Evolutionary conservation across 495 filamentous ascomycete genomes (phyloP), one percentile per base, ranked within the genome.

Genomic region (Cenococcum geophilum): DNA sequence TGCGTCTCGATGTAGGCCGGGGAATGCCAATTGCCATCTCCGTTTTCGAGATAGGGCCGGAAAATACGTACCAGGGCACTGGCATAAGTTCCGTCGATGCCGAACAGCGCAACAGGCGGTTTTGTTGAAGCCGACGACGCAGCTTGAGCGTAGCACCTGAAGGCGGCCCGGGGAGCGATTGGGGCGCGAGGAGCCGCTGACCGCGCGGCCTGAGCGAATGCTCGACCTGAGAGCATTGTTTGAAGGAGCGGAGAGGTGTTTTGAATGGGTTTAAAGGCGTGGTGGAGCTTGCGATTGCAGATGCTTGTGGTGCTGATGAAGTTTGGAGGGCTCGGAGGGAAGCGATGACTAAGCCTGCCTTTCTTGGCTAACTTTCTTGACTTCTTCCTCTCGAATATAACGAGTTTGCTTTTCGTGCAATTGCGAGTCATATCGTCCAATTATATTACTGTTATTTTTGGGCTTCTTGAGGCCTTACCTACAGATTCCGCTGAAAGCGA

Each of bases 71-170:
- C 93, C 85, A 98, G 80, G 79, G 93, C 93, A 80, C 85, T 89
- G 71, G 93, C 95, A 79, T 98, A 98, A 72, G 92, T 97, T 70
- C 93, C 93, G 76, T 97, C 93, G 77, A 98, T 80, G 63, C 93
- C 93, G 77, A 89, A 98, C 65, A 98, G 80, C 58, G 91, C 83
- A 72, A 97, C 81, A 56, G 93, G 93, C 63, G 92, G 85, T 80
- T 88, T 92, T 47, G 71, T 69, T 27, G 68, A 61, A 14, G 64
- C 61, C 65, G 89, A 79, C 52, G 82, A 77, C 62, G 89, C 80
- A 59, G 82, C 78, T 71, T 83, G 78, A 75, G 93, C 92, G 77
- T 90, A 97, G 73, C 80, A 78, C 69, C 91, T 53, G 14, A 69
- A 65, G 34, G 73, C 61, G n/a, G 58, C 57, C 48, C 70, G 70